Percentiles rank a stretch among this genome's conserved stretches.
Conservation (phyloP, 208 protist species). For the Trypanosoma scelopori region DNA sequence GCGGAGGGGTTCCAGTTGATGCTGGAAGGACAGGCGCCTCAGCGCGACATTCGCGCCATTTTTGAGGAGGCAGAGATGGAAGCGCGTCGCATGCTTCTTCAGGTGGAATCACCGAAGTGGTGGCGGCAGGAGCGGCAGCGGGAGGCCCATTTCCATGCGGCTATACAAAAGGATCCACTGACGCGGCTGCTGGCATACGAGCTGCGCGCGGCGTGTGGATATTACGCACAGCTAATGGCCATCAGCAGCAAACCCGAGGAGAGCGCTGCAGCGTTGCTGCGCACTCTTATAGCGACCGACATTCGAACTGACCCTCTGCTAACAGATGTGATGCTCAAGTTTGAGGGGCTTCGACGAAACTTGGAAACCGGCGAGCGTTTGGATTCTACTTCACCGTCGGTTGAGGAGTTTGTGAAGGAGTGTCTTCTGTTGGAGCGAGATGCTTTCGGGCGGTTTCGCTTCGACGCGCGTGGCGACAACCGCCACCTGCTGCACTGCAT, state of each 20-base stretch:
- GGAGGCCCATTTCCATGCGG: constrained; percentile 33
- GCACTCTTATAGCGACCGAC: constrained; percentile 70
- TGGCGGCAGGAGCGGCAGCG: background rate
- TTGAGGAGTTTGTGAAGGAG: constrained; percentile 75
- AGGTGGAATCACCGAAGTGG: constrained; percentile 24
- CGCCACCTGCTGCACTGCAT: constrained; percentile 65
- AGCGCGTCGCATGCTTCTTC: constrained; percentile 50
- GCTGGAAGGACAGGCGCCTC: constrained; percentile 60
- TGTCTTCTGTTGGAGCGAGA: constrained; percentile 78
- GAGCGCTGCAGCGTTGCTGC: constrained; percentile 49
- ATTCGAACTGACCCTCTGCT: constrained; percentile 64
- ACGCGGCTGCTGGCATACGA: constrained; percentile 71
- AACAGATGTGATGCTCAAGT: constrained; percentile 41
- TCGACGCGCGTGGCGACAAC: constrained; percentile 78
- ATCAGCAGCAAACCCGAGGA: constrained; percentile 47
- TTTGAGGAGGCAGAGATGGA: constrained; percentile 78
- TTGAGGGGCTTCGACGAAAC: constrained; percentile 49
- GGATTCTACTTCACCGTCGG: constrained; percentile 3
- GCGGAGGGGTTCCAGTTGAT: constrained; percentile 81
- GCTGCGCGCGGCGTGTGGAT: constrained; percentile 62
- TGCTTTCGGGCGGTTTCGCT: constrained; percentile 73
- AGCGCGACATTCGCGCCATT: constrained; percentile 72
- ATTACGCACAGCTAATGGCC: constrained; percentile 64
- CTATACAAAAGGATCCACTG: constrained; percentile 55
- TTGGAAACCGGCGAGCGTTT: constrained; percentile 45